phyloP scores from a whole-genome alignment of 2,329 filamentous ascomycete genomes.

The Epichloe aotearoae region DNA sequence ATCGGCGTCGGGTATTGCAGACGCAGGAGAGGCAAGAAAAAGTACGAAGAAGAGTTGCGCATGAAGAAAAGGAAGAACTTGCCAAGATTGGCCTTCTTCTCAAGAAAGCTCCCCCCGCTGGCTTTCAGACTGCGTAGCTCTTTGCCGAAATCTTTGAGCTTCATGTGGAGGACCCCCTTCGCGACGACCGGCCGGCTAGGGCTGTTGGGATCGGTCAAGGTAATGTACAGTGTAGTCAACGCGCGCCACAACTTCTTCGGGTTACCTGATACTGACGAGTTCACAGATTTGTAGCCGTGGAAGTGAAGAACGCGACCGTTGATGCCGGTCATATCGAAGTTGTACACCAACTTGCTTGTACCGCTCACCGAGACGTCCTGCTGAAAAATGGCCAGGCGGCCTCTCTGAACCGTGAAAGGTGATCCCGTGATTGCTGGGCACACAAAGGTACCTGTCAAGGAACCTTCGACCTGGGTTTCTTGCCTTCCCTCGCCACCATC shows the following conservation, averaged over 20 bases:
- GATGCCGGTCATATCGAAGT: slow-evolving; percentile 45
- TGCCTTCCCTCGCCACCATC: not conserved
- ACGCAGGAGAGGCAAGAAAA: slow-evolving; percentile 39
- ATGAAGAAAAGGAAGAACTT: slow-evolving; percentile 44
- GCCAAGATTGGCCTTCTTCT: slow-evolving; percentile 30
- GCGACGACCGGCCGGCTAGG: not conserved
- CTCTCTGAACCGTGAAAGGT: slow-evolving; percentile 46
- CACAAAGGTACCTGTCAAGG: slow-evolving; percentile 46
- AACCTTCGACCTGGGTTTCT: slow-evolving; percentile 22
- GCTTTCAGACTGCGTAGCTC: not conserved
- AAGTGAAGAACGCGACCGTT: slow-evolving; percentile 41
- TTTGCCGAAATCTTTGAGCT: not conserved
- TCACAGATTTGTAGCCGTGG: slow-evolving; percentile 48
- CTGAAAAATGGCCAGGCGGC: slow-evolving; percentile 44
- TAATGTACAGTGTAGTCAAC: slow-evolving; percentile 49
- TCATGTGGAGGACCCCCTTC: not conserved
- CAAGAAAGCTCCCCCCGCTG: slow-evolving; percentile 10
- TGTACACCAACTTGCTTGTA: slow-evolving; percentile 46
- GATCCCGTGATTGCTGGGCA: slow-evolving; percentile 24
- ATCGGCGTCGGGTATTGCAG: slow-evolving; percentile 38
- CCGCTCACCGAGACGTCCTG: slow-evolving; percentile 39
- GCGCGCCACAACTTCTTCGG: slow-evolving; percentile 45
- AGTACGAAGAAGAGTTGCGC: slow-evolving; percentile 36
- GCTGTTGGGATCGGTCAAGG: slow-evolving; percentile 30
- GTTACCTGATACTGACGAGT: slow-evolving; percentile 44